Evolutionary conservation across 768 basidiomycete species (phyloP).

Genomic region (Kockovaella imperatae): DNA sequence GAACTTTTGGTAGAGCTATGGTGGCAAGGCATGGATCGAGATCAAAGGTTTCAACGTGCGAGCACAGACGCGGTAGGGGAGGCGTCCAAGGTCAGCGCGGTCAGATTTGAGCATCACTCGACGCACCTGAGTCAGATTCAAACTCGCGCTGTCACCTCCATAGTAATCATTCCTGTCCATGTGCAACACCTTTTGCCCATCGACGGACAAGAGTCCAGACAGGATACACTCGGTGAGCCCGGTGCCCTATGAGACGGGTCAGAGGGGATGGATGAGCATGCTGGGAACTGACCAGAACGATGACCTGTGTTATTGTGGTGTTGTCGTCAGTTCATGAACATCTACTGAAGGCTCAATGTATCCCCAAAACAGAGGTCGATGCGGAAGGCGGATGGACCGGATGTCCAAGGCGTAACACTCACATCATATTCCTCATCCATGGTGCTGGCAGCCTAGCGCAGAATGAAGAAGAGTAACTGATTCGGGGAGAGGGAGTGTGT

Average conservation of each 20-base stretch:
- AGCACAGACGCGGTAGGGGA: neutral
- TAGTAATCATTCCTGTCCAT: slow-evolving; percentile 85
- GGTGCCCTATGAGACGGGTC: slow-evolving; percentile 60
- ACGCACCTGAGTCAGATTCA: slow-evolving; percentile 91
- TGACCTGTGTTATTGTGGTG: slow-evolving; percentile 25
- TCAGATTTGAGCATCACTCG: too few species aligned
- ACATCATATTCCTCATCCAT: slow-evolving; percentile 99
- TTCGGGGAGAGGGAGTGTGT: too few species aligned
- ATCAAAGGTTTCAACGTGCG: neutral
- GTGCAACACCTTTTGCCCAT: slow-evolving; percentile 99
- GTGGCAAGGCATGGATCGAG: neutral
- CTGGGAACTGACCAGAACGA: slow-evolving; percentile 35
- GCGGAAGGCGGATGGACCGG: neutral
- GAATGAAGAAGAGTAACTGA: too few species aligned
- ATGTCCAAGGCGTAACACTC: slow-evolving; percentile 15
- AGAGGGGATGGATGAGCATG: too few species aligned
- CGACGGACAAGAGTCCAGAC: slow-evolving; percentile 94
- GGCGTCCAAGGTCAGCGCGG: neutral
- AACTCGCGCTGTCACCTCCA: slow-evolving; percentile 90
- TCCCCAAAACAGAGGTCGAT: neutral
- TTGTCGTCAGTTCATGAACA: neutral
- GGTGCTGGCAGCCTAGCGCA: slow-evolving; percentile 27
- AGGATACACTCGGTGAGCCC: slow-evolving; percentile 98
- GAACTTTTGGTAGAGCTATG: slow-evolving; percentile 92
- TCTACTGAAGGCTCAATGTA: neutral